Conservation (phyloP, 192 early-diverging fungal genomes). For the Coemansia sp. region DNA sequence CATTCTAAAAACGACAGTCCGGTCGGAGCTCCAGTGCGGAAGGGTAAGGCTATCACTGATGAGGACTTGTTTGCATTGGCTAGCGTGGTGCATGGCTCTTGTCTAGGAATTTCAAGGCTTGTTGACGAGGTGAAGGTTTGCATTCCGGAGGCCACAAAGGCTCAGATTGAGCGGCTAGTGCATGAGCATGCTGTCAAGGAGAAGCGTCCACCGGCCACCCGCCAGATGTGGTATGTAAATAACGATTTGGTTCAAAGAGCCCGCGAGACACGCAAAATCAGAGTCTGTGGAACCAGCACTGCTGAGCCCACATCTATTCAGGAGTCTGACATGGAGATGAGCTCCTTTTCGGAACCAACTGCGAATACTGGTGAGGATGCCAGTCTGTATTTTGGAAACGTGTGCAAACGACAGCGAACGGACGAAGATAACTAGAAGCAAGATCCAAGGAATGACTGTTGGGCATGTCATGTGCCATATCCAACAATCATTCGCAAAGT, state of each 20-base stretch:
- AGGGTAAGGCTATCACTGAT: slow-evolving; percentile 25
- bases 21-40: slow-evolving; percentile 9
- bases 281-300: background rate
- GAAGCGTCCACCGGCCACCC: slow-evolving; percentile 36
- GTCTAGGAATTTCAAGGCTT: slow-evolving; percentile 31
- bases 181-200: slow-evolving; percentile 51
- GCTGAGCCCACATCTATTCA: background rate
- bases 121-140: slow-evolving; percentile 36
- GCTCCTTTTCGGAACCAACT: background rate
- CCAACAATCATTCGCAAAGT: background rate
- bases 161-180: slow-evolving; percentile 49
- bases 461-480: background rate
- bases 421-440: background rate
- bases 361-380: background rate
- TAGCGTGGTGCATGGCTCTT: slow-evolving; percentile 46
- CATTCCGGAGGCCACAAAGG: slow-evolving; percentile 37
- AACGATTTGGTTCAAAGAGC: slow-evolving; percentile 22
- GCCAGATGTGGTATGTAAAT: slow-evolving; percentile 45
- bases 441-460: background rate
- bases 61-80: slow-evolving; percentile 24
- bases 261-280: background rate
- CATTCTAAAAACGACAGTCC: slow-evolving; percentile 6
- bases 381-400: background rate
- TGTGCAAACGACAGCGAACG: slow-evolving; percentile 23
- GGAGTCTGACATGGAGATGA: background rate